These are phyloP conservation scores for Salix exigua DNA, from an alignment of 345 rosid species.

Conservation along the genomic window DNA sequence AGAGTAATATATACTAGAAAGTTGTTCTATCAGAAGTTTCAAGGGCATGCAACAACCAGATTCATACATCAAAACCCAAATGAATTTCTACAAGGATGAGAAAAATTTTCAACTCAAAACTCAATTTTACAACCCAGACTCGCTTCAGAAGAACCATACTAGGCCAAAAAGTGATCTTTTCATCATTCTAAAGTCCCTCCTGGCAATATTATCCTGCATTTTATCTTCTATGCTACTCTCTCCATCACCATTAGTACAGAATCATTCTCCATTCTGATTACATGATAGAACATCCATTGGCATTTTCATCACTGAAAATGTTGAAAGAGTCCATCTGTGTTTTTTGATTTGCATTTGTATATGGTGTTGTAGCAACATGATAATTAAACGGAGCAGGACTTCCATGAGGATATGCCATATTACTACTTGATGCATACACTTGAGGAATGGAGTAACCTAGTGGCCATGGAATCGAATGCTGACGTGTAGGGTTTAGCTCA, in stretches of 20 bases:
- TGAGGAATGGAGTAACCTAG: slow-evolving; percentile 9
- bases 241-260: not conserved
- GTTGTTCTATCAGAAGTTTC: too few species aligned
- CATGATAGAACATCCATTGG: slow-evolving; percentile 18
- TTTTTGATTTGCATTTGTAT: not conserved
- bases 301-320: slow-evolving; percentile 26
- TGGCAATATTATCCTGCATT: not conserved
- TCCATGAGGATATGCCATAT: slow-evolving; percentile 9
- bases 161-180: not conserved
- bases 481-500: slow-evolving; percentile 14
- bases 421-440: slow-evolving; percentile 2
- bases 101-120: too few species aligned
- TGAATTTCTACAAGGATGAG: too few species aligned
- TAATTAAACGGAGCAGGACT: slow-evolving; percentile 3
- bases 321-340: slow-evolving; percentile 7
- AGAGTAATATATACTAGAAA: too few species aligned
- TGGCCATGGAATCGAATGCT: slow-evolving; percentile 3
- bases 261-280: not conserved
- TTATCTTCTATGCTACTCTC: not conserved
- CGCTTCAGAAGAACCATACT: too few species aligned
- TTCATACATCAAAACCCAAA: too few species aligned
- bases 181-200: not conserved
- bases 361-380: not conserved
- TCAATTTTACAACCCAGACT: too few species aligned
- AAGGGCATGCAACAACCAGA: too few species aligned